Base-by-base conservation (phyloP, 148 eudicot genomes). In the Vaccinium corymbosum region DNA sequence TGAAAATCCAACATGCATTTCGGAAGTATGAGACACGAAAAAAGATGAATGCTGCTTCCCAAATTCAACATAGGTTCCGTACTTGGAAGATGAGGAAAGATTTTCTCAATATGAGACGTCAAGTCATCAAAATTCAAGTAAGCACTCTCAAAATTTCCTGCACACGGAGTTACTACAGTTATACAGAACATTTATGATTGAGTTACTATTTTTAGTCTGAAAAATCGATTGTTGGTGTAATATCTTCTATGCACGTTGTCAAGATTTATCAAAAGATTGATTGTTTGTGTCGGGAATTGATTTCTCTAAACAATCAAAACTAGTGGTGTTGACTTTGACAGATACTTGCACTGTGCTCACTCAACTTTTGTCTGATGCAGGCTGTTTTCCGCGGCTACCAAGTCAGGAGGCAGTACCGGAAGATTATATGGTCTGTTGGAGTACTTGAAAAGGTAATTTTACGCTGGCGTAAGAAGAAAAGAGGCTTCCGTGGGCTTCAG, bases 1-100 rank as follows among this genome's bases (percentile, higher is more conserved):
- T 97, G 99, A 97, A 85, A 87, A 97, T 97, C 83, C 99, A 97
- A 85, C 98, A 97, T 84, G 98, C 99, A n/a, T 97, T 83, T 72
- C 92, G 98, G 74, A 93, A 90, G 84, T 88, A 89, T 80, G 98
- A 92, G 73, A 86, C 82, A 25, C 87, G 90, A 50, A 95, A 92
- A 86, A 88, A 94, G 84, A 86, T 93, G 79, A 86, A 83, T 1
- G 98, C 99, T 83, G 98, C 96, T 80, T 95, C 89, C 70, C 90
- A 88, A 72, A 97, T 97, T 85, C 99, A 97, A 82, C 81, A 92
- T 85, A 89, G 96, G 84, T 97, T 93, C 84, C 93, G 95, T 53
- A 89, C 95, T 50, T 97, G 98, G 98, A 94, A 95, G 82, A 84
- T 92, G 32, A 90, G 98, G 50, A 93, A 85, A 85, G 93, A 94